Percentiles rank a stretch among this genome's conserved stretches.
Evolutionary conservation across 176 grass and related monocot genomes (phyloP).

Genomic region (Ensete ventricosum): DNA sequence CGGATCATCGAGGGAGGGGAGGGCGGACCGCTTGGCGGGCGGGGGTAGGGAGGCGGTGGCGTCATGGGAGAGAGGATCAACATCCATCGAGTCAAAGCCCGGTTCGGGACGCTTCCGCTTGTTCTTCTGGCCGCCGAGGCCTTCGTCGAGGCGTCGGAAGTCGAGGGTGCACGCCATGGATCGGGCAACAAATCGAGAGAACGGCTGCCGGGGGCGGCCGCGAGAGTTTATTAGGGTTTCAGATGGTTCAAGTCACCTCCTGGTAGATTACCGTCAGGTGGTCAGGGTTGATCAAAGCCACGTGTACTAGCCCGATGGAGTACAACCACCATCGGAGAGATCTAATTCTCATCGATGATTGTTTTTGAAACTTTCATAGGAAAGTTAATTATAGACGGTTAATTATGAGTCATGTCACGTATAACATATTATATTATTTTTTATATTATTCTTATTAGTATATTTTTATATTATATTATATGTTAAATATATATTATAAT

Average conservation of each 20-base stretch:
- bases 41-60: slow-evolving; percentile 15
- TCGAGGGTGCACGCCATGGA: slow-evolving; percentile 79
- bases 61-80: slow-evolving; percentile 27
- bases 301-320: no score
- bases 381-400: no score
- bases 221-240: slow-evolving; percentile 51
- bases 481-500: no score
- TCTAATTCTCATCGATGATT: no score
- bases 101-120: slow-evolving; percentile 61
- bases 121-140: slow-evolving; percentile 67
- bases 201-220: neutral
- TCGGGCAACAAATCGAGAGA: neutral
- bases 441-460: no score
- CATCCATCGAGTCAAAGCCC: slow-evolving; percentile 42
- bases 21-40: slow-evolving; percentile 55
- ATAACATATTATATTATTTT: no score
- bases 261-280: neutral
- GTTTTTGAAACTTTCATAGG: no score
- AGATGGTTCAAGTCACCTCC: neutral
- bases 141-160: slow-evolving; percentile 90
- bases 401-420: no score
- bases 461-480: no score
- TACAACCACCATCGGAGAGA: no score
- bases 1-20: slow-evolving; percentile 61
- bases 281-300: no score